These are phyloP conservation scores for Phylloboletellus chloephorus DNA, from an alignment of 1,284 basidiomycete species.

Conservation along the genomic window DNA sequence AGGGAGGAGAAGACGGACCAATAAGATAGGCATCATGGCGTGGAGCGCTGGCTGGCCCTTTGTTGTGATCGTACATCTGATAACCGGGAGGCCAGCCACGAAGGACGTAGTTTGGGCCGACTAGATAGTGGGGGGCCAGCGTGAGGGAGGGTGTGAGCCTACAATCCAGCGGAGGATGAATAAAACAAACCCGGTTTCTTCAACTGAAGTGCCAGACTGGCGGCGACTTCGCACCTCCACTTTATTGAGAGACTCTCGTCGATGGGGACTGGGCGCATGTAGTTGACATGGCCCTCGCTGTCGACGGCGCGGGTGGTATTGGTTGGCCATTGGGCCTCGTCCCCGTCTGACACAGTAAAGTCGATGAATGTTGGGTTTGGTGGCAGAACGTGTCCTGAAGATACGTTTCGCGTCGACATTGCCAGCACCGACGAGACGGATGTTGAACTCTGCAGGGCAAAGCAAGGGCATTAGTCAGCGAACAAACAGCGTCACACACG, in stretches of 20 bases:
- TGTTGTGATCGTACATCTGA: constrained; percentile 69
- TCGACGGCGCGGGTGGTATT: constrained; percentile 52
- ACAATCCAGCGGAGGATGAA: not conserved
- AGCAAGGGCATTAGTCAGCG: constrained; percentile 1
- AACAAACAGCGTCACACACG: not conserved
- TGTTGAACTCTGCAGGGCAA: not conserved
- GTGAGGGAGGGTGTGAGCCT: not conserved
- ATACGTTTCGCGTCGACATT: constrained; percentile 36
- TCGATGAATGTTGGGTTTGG: constrained; percentile 49
- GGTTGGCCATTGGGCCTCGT: constrained; percentile 45
- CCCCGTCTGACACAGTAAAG: constrained; percentile 59
- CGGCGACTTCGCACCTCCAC: constrained; percentile 58
- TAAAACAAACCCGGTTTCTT: constrained; percentile 43
- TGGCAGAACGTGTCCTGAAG: constrained; percentile 39
- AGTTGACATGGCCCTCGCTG: constrained; percentile 61
- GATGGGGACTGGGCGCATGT: constrained; percentile 47
- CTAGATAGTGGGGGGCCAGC: constrained; percentile 31
- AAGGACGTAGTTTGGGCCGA: constrained; percentile 53
- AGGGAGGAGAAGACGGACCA: constrained; percentile 41
- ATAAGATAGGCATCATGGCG: constrained; percentile 73
- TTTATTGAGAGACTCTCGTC: constrained; percentile 48
- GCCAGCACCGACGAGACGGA: not conserved
- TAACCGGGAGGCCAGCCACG: constrained; percentile 63
- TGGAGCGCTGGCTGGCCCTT: constrained; percentile 47
- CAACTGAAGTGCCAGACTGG: constrained; percentile 49